A percentile compares a stretch with the other conserved stretches of the same genome.
phyloP scores from a whole-genome alignment of 768 basidiomycete genomes.

The Boletus pseudopeckii region DNA sequence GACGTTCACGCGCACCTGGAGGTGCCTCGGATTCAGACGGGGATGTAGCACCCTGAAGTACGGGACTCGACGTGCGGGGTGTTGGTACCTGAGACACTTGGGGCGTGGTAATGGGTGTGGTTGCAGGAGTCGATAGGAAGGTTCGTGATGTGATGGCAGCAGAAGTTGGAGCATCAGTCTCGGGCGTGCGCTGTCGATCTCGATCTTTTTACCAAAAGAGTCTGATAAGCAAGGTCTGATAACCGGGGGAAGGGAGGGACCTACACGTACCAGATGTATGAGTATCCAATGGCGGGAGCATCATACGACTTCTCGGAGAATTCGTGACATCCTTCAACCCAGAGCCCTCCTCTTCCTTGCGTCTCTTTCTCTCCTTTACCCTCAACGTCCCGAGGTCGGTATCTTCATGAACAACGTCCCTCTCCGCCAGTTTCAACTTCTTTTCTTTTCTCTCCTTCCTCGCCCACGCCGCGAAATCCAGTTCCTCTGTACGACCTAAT shows the following conservation, averaged over 20 bases:
- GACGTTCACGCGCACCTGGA: conserved; percentile 45
- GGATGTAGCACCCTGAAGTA: conserved; percentile 34
- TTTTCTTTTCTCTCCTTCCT: conserved; percentile 46
- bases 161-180: conserved; percentile 36
- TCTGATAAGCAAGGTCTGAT: conserved; percentile 13
- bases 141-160: conserved; percentile 37
- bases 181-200: conserved; percentile 36
- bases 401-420: conserved; percentile 21
- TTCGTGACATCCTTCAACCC: conserved; percentile 64
- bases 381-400: conserved; percentile 23
- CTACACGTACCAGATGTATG: conserved; percentile 34
- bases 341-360: conserved; percentile 35
- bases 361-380: conserved; percentile 40
- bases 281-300: conserved; percentile 37
- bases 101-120: conserved; percentile 37
- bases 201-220: conserved; percentile 27
- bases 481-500: conserved; percentile 13
- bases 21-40: conserved; percentile 32
- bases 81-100: conserved; percentile 43
- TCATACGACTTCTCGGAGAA: conserved; percentile 40
- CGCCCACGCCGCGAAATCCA: conserved; percentile 15
- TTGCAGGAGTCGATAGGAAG: conserved; percentile 41
- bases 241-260: background rate
- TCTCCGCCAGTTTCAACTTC: conserved; percentile 20
- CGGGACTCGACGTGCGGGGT: conserved; percentile 49